These are phyloP conservation scores for Edaphochlamys debaryana DNA, from an alignment of 139 green algal species.

Conservation along the genomic window DNA sequence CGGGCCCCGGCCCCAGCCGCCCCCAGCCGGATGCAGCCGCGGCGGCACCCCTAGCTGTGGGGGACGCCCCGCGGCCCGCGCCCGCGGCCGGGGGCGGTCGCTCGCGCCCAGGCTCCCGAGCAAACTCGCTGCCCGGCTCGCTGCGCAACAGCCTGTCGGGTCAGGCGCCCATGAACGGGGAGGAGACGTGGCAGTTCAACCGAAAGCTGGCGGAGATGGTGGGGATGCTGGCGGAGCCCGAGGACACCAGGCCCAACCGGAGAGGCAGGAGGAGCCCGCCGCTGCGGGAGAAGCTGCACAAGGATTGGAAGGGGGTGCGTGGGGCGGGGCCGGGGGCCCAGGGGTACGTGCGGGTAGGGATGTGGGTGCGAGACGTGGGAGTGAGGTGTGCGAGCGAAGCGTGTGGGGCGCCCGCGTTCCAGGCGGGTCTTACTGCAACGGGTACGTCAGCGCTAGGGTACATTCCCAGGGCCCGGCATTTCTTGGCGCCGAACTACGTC, in stretches of 20 bases:
- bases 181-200: constrained; percentile 34
- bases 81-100: no score
- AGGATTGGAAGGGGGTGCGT: constrained; percentile 34
- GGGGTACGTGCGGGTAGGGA: neutral
- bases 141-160: neutral
- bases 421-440: neutral
- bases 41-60: no score
- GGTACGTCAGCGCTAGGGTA: no score
- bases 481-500: neutral
- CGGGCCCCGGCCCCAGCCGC: no score
- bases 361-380: neutral
- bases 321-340: neutral
- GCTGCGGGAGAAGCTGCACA: constrained; percentile 26
- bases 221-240: constrained; percentile 11
- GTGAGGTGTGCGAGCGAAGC: neutral
- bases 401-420: no score
- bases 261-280: neutral
- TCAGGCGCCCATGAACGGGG: neutral
- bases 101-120: neutral
- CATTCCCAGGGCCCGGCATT: neutral
- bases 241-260: constrained; percentile 4
- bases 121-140: neutral
- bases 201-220: neutral
- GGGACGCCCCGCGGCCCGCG: no score
- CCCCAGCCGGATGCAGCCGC: no score